Conservation (phyloP, 495 filamentous ascomycete species). For the Penicilliopsis zonata region DNA sequence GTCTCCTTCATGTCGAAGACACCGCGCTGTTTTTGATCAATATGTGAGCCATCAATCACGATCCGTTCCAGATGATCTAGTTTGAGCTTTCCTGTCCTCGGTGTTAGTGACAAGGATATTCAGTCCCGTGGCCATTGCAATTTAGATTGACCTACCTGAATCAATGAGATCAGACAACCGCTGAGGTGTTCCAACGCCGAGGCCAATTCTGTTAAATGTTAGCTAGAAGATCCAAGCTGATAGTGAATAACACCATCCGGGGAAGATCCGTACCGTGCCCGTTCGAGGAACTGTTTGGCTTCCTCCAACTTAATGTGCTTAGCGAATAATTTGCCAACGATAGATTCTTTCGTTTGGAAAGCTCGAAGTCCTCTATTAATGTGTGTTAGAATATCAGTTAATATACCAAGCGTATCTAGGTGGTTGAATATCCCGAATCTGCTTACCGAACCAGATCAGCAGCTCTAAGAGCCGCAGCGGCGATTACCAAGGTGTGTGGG, state of each 20-base stretch:
- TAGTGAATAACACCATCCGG: neutral
- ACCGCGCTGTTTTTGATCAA: slow-evolving; percentile 84
- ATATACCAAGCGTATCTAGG: slow-evolving; percentile 4
- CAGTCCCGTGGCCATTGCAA: too few relatives aligned
- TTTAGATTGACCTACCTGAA: slow-evolving; percentile 41
- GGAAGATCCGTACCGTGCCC: slow-evolving; percentile 31
- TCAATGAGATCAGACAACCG: slow-evolving; percentile 72
- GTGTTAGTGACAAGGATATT: too few relatives aligned
- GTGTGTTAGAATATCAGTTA: too few relatives aligned
- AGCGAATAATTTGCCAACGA: slow-evolving; percentile 86
- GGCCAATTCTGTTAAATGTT: slow-evolving; percentile 60
- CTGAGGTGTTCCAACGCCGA: slow-evolving; percentile 81
- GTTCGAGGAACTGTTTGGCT: slow-evolving; percentile 62
- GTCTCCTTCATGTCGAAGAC: slow-evolving; percentile 91
- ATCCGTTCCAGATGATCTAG: slow-evolving; percentile 60
- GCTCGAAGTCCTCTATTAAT: slow-evolving; percentile 58
- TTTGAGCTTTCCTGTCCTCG: slow-evolving; percentile 55
- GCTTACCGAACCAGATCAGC: slow-evolving; percentile 62
- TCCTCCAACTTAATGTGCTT: slow-evolving; percentile 96
- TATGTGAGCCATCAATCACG: slow-evolving; percentile 77
- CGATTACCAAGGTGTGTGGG: slow-evolving; percentile 78
- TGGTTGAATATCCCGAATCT: slow-evolving; percentile 1
- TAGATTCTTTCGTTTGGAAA: slow-evolving; percentile 64
- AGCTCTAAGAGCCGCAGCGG: slow-evolving; percentile 67
- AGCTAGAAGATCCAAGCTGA: too few relatives aligned